Evolutionary conservation across 768 basidiomycete genomes (phyloP).

Genomic region (Kwoniella dejecticola): DNA sequence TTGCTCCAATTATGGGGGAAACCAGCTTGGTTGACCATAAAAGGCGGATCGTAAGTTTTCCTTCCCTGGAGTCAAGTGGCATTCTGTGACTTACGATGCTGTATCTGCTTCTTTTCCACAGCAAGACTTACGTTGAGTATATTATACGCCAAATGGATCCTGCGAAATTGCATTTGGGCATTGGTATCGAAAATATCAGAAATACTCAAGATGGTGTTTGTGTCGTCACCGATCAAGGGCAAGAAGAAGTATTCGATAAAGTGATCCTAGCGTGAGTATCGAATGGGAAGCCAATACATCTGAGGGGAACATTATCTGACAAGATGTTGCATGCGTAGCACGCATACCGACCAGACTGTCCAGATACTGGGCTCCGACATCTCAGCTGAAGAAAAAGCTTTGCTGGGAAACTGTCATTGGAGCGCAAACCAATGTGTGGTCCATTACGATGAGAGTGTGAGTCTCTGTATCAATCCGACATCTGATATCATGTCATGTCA

Average conservation of each 20-base stretch:
- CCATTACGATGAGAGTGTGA: constrained; percentile 18
- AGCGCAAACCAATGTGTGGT: constrained; percentile 15
- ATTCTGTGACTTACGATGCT: too few species aligned
- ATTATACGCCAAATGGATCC: constrained; percentile 5
- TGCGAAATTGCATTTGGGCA: constrained; percentile 1
- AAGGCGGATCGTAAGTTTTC: constrained; percentile 14
- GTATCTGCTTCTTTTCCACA: too few species aligned
- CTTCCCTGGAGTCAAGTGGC: too few species aligned
- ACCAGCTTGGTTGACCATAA: constrained; percentile 18
- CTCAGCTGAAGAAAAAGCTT: constrained; percentile 2
- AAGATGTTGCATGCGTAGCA: background rate
- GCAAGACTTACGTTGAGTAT: constrained; percentile 16
- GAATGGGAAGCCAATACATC: background rate
- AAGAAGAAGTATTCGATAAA: constrained; percentile 4
- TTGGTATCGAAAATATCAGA: background rate
- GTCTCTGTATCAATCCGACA: too few species aligned
- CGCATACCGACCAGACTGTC: constrained; percentile 18
- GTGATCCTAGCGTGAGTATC: constrained; percentile 11
- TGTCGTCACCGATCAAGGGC: background rate
- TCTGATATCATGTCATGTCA: too few species aligned
- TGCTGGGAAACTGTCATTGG: constrained; percentile 14
- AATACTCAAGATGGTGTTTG: background rate
- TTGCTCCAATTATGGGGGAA: constrained; percentile 16
- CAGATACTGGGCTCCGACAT: constrained; percentile 2
- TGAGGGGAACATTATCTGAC: too few species aligned